Conservation (phyloP, 345 rosid genomes). For the Eucalyptus guilfoylei region DNA sequence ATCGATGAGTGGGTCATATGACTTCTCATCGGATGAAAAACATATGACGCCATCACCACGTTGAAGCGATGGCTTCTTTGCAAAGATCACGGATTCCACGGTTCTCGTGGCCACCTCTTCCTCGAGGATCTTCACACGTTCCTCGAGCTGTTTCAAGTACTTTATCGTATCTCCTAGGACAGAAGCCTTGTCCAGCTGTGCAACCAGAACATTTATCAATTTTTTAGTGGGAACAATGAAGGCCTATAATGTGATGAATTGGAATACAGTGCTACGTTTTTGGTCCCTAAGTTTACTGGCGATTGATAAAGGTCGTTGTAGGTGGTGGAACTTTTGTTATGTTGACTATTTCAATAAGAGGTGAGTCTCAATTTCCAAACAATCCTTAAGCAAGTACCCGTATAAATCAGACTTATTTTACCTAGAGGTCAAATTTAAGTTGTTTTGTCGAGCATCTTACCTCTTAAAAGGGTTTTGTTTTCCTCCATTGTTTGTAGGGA, state of each 20-base stretch:
- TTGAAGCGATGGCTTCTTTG: not conserved
- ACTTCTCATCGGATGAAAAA: not conserved
- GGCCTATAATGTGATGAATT: not conserved
- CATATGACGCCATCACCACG: not conserved
- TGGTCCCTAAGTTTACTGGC: not conserved
- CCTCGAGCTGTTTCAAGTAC: constrained; percentile 63
- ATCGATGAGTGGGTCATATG: not conserved
- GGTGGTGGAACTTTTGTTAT: not conserved
- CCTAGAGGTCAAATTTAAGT: not conserved
- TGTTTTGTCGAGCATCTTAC: not conserved
- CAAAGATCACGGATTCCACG: constrained; percentile 41
- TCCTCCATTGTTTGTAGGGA: not conserved
- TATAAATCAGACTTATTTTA: not conserved
- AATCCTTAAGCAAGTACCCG: not conserved
- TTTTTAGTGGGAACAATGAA: not conserved
- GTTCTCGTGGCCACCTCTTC: constrained; percentile 41
- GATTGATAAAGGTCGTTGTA: not conserved
- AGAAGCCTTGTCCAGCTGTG: constrained; percentile 57
- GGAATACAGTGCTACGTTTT: not conserved
- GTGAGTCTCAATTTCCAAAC: not conserved
- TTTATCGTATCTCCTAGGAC: constrained; percentile 66
- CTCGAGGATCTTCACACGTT: constrained; percentile 31
- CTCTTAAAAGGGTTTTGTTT: not conserved
- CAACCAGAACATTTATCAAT: not conserved
- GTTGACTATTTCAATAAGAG: not conserved